Base-by-base conservation (phyloP, 2,329 filamentous ascomycete genomes). In the Ophiocordyceps sinensis region DNA sequence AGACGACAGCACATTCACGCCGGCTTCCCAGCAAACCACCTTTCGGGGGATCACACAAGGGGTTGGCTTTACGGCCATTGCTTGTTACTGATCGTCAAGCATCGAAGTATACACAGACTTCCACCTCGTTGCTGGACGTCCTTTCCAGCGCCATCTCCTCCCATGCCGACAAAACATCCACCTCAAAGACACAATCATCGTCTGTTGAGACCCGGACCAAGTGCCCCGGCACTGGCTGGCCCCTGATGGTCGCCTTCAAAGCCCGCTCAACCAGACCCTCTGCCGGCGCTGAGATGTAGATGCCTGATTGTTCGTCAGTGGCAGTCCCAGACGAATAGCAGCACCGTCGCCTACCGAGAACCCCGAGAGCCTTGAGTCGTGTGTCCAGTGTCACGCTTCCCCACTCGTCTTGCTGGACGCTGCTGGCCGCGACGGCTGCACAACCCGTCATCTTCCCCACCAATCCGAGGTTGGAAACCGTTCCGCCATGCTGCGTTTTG, bases 361-460 rank as follows among this genome's bases (percentile, higher is more conserved):
- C 69, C 0, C 89, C 89, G 2, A 95, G 62, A 0, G 87, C 87
- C 56, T 94, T 95, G 35, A 95, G 56, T 13, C 71, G 74, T 1
- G 82, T 75, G 51, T 77, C 75, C 12, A 93, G 61, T 8, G 75
- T 61, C 17, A 91, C 62, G 14, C 76, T 65, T 0, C 77, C 77
- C 43, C 75, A 79, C 8, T 49, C 54, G 4, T 51, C 52, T 36
- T 79, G 56, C 29, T 70, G 71, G 36, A 79, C 70, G 26, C 73
- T 68, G n/a, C 67, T 79, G 31, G 67, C 69, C 1, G 81, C 65
- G 8, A 94, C 71, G 0, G 86, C 87, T 1, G 85, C 87, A 1
- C 81, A 77, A 0, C 87, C 89, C 0, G 86, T 86, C 84, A 96
- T 94, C 60, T 95, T 94, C 2, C 75, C 82, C 4, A 94, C 48